Percentiles rank a stretch among this genome's conserved stretches.
These are phyloP conservation scores for Dysphania ambrosioides DNA, from an alignment of 148 eudicot genomes.

Conservation along the genomic window DNA sequence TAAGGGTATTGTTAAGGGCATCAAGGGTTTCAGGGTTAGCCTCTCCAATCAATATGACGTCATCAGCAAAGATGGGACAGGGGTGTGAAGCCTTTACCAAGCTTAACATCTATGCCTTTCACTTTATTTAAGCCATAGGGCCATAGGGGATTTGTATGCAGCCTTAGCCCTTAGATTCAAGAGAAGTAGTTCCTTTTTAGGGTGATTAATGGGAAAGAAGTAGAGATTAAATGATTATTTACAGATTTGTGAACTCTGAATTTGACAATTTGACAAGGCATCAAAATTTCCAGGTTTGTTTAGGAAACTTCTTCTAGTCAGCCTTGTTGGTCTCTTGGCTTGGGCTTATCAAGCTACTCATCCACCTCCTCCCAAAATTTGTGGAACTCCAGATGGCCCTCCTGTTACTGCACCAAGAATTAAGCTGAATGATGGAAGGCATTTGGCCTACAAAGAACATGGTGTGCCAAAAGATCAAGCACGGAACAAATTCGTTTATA, in stretches of 20 bases:
- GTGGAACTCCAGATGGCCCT: constrained; percentile 78
- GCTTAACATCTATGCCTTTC: no score
- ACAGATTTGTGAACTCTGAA: background rate
- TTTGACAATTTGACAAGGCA: background rate
- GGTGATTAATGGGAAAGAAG: no score
- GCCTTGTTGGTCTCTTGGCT: constrained; percentile 64
- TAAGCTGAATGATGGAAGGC: constrained; percentile 76
- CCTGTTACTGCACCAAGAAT: constrained; percentile 74
- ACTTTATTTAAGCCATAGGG: no score
- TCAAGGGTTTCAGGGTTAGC: no score
- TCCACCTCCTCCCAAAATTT: constrained; percentile 75
- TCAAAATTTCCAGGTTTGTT: constrained; percentile 47
- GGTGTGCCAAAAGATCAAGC: constrained; percentile 76
- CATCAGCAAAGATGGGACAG: no score
- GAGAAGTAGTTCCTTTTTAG: no score
- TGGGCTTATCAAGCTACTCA: constrained; percentile 68
- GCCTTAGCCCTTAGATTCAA: no score
- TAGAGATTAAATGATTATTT: no score
- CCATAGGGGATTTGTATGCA: no score
- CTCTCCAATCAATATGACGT: no score
- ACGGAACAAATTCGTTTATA: constrained; percentile 57
- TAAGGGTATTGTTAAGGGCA: no score
- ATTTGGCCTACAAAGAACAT: constrained; percentile 75
- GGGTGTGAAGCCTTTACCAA: no score
- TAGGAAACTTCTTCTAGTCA: constrained; percentile 51